These are phyloP conservation scores for Monosporascus cannonballus DNA, from an alignment of 2,329 filamentous ascomycete genomes.

Conservation along the genomic window DNA sequence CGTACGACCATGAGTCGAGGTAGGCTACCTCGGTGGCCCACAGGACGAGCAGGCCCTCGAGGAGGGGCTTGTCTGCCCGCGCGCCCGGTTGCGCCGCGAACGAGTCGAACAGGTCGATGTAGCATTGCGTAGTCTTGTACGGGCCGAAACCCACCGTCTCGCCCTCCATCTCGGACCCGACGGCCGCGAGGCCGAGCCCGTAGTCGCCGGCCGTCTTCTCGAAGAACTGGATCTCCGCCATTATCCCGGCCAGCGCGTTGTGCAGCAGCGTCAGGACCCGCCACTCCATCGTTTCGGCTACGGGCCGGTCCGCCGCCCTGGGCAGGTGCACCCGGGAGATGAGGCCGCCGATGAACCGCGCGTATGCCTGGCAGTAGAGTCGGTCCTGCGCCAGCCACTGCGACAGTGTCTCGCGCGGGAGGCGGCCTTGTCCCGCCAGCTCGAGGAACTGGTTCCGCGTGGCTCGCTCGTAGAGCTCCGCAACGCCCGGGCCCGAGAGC, in stretches of 20 bases:
- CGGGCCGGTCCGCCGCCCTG: constrained; percentile 2
- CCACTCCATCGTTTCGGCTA: constrained; percentile 16
- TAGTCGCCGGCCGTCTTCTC: constrained; percentile 20
- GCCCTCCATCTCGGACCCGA: constrained; percentile 7
- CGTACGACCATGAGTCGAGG: constrained; percentile 52
- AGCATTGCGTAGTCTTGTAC: constrained; percentile 16
- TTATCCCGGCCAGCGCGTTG: constrained; percentile 20
- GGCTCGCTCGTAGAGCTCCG: constrained; percentile 19
- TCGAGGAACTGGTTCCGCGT: constrained; percentile 21
- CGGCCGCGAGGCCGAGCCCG: constrained; percentile 17
- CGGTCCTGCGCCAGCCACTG: constrained; percentile 27
- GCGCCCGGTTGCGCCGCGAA: constrained; percentile 12
- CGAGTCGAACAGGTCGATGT: constrained; percentile 24
- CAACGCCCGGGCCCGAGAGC: constrained; percentile 14
- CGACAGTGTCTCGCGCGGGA: constrained; percentile 16
- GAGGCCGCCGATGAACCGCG: constrained; percentile 24
- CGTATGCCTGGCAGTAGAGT: constrained; percentile 26
- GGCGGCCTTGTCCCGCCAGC: constrained; percentile 21
- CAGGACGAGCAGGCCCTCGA: constrained; percentile 67
- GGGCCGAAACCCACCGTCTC: constrained; percentile 13
- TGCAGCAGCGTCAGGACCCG: constrained; percentile 20
- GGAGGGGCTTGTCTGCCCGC: constrained; percentile 16
- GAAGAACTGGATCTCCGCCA: constrained; percentile 23
- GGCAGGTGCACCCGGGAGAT: constrained; percentile 23
- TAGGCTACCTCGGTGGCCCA: constrained; percentile 71